phyloP scores from a whole-genome alignment of 257 asterid species.

The Dorcoceras hygrometricum region DNA sequence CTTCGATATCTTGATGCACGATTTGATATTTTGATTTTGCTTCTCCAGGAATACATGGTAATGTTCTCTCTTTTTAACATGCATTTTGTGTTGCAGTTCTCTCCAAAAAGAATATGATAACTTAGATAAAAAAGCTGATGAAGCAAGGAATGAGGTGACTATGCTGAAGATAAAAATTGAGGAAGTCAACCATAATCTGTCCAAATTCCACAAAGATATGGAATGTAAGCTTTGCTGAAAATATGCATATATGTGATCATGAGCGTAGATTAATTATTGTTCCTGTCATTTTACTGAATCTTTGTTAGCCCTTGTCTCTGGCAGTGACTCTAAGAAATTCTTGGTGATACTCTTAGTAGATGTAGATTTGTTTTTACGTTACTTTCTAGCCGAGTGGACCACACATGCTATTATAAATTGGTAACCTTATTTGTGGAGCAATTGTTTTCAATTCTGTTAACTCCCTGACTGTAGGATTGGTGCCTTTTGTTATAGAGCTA shows the following conservation, averaged over 20 bases:
- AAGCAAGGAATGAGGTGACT: conserved; percentile 82
- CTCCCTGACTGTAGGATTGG: conserved; percentile 6
- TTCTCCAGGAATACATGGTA: conserved; percentile 4
- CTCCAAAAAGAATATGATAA: conserved; percentile 71
- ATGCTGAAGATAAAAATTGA: conserved; percentile 64
- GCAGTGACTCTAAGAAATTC: background rate
- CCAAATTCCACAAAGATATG: conserved; percentile 68
- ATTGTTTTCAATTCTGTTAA: conserved; percentile 2
- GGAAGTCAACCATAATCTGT: conserved; percentile 65
- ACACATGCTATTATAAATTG: background rate
- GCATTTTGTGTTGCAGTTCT: conserved; percentile 50
- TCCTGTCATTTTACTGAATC: too few species aligned
- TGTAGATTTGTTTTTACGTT: background rate
- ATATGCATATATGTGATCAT: background rate
- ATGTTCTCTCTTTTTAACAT: conserved; percentile 14
- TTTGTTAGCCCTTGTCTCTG: conserved; percentile 3
- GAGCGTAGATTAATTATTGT: conserved; percentile 8
- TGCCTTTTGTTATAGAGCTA: background rate
- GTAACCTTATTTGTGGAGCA: conserved; percentile 14
- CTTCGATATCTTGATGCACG: conserved; percentile 4
- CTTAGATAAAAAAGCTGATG: conserved; percentile 65
- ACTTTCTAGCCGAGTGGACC: background rate
- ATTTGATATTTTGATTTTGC: background rate
- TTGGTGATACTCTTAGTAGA: background rate
- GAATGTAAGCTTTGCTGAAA: conserved; percentile 60